A percentile compares a stretch with the other conserved stretches of the same genome.
These are phyloP conservation scores for Thermothielavioides terrestris DNA, from an alignment of 495 filamentous ascomycete genomes.

Conservation along the genomic window DNA sequence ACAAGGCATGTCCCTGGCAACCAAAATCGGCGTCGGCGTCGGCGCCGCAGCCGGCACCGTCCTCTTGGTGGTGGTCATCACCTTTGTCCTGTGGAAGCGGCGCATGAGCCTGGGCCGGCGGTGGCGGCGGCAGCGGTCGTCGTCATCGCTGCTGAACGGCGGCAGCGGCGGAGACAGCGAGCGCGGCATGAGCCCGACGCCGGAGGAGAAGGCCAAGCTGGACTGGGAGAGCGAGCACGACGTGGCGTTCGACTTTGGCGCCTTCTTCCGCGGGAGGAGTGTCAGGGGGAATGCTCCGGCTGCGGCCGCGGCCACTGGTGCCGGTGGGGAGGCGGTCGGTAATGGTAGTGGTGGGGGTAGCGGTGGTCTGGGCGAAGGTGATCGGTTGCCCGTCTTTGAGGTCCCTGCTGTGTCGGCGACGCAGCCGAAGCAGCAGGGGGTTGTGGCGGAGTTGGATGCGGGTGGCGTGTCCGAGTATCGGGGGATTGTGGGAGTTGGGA, in stretches of 20 bases:
- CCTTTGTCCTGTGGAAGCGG: slow-evolving; percentile 11
- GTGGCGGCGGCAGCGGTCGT: too few species aligned
- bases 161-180: background rate
- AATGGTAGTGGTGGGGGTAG: background rate
- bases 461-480: background rate
- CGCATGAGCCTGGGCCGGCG: slow-evolving; percentile 9
- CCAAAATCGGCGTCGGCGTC: slow-evolving; percentile 19
- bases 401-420: background rate
- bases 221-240: slow-evolving; percentile 24
- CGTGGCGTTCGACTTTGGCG: slow-evolving; percentile 22
- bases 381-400: background rate
- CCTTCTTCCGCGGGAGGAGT: slow-evolving; percentile 6
- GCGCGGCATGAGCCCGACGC: background rate
- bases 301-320: background rate
- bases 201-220: slow-evolving; percentile 16
- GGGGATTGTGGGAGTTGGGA: background rate
- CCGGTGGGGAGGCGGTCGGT: background rate
- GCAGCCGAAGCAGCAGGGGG: background rate
- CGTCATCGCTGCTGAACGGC: background rate
- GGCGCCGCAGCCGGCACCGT: slow-evolving; percentile 14
- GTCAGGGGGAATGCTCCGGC: background rate
- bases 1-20: slow-evolving; percentile 4
- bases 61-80: background rate
- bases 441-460: background rate
- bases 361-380: background rate